These are phyloP conservation scores for Tylopilus sp. DNA, from an alignment of 768 basidiomycete species.

Conservation along the genomic window DNA sequence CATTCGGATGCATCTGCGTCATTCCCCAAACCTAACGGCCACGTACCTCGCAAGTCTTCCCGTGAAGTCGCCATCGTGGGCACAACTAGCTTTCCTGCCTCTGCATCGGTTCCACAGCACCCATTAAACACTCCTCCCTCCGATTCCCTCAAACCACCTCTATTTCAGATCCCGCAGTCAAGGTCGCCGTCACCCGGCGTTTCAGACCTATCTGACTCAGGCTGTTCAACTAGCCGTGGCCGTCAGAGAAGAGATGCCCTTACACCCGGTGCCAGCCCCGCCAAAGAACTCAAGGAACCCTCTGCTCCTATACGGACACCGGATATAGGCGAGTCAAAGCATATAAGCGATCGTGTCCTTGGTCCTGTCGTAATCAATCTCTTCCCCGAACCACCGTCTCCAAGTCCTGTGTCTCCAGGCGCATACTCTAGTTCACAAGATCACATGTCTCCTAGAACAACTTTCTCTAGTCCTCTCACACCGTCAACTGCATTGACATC, in stretches of 20 bases:
- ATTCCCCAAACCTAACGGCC: slow-evolving; percentile 31
- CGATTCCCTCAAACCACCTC: slow-evolving; percentile 33
- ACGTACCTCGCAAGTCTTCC: slow-evolving; percentile 43
- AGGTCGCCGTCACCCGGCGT: slow-evolving; percentile 31
- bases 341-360: slow-evolving; percentile 57
- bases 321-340: slow-evolving; percentile 58
- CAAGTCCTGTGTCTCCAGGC: slow-evolving; percentile 27
- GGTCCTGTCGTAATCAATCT: slow-evolving; percentile 57
- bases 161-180: slow-evolving; percentile 37
- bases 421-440: slow-evolving; percentile 26
- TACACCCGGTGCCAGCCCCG: slow-evolving; percentile 28
- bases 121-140: slow-evolving; percentile 27
- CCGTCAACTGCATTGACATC: slow-evolving; percentile 28
- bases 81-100: slow-evolving; percentile 32
- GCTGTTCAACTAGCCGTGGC: slow-evolving; percentile 25
- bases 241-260: slow-evolving; percentile 35
- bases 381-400: slow-evolving; percentile 31
- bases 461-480: slow-evolving; percentile 22
- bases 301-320: slow-evolving; percentile 47
- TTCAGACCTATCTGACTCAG: slow-evolving; percentile 32
- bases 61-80: slow-evolving; percentile 54
- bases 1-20: slow-evolving; percentile 42
- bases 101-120: slow-evolving; percentile 26
- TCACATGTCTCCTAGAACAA: slow-evolving; percentile 26
- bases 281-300: slow-evolving; percentile 24